A percentile compares a stretch with the other conserved stretches of the same genome.
These are phyloP conservation scores for Aspergillus chevalieri DNA, from an alignment of 2,329 filamentous ascomycete genomes.

Conservation along the genomic window DNA sequence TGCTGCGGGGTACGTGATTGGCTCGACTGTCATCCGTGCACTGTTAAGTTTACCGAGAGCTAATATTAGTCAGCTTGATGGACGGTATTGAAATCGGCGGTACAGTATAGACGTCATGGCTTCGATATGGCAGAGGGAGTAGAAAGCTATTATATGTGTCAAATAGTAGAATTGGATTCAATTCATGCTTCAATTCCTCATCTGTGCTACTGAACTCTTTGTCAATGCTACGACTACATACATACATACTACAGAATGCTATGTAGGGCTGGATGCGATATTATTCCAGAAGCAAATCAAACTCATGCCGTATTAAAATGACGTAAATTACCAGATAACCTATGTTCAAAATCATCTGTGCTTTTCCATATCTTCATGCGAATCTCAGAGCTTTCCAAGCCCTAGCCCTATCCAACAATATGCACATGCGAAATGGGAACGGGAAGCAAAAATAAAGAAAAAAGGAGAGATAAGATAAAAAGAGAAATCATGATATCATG, in stretches of 20 bases:
- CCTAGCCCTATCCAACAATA: conserved; percentile 8
- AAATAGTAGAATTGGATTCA: no score
- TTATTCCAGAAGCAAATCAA: no score
- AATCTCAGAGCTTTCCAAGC: conserved; percentile 1
- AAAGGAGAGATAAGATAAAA: not conserved
- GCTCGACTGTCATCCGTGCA: conserved; percentile 1
- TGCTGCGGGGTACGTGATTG: conserved; percentile 10
- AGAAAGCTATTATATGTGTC: not conserved
- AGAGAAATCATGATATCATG: not conserved
- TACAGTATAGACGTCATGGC: not conserved
- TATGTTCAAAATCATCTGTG: not conserved
- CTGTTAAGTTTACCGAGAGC: conserved; percentile 14
- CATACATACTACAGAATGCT: no score
- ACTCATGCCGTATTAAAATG: not conserved
- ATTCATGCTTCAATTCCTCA: no score
- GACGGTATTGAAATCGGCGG: not conserved
- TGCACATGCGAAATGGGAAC: not conserved
- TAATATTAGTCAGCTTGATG: conserved; percentile 6
- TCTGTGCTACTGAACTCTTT: no score
- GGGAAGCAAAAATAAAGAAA: not conserved
- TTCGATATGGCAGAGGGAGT: not conserved
- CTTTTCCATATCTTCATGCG: not conserved
- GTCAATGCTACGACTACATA: no score
- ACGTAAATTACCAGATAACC: not conserved
- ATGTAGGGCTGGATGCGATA: no score